These are phyloP conservation scores for Vitis vinifera DNA, from an alignment of 164 flowering plant genomes.

Conservation along the genomic window ASM3070453v1 NC_081819.1:21632001-21632500, in stretches of 20 bases:
- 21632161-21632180: neutral
- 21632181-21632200: neutral
- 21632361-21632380: too few species aligned
- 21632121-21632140: constrained; percentile 20
- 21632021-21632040: neutral
- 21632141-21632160: constrained; percentile 7
- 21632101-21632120: constrained; percentile 9
- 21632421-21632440: too few species aligned
- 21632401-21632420: too few species aligned
- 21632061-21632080: neutral
- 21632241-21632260: neutral
- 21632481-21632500: too few species aligned
- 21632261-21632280: neutral
- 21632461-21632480: too few species aligned
- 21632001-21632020: neutral
- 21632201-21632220: neutral
- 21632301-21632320: too few species aligned
- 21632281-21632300: too few species aligned
- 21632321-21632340: too few species aligned
- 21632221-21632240: too few species aligned
- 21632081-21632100: constrained; percentile 1
- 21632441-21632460: too few species aligned
- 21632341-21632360: too few species aligned
- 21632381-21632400: too few species aligned
- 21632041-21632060: neutral